Evolutionary conservation across 2,329 filamentous ascomycete species (phyloP), one percentile per base, ranked within the genome.

Genomic region (Ilyonectria sp.): DNA sequence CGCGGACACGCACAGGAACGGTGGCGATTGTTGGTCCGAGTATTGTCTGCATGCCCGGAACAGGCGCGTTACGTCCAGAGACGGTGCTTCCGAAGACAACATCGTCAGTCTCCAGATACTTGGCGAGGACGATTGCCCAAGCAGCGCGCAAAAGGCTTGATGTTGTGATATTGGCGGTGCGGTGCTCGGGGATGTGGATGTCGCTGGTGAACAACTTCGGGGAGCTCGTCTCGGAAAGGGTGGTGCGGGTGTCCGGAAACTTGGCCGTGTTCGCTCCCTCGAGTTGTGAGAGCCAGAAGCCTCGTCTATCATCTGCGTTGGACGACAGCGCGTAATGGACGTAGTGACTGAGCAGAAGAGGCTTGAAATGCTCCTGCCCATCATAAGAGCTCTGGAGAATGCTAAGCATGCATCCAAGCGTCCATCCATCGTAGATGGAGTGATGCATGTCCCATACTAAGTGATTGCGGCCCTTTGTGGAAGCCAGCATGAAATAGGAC

Each of bases 81-180:
- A 85, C 72, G 0, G 82, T 84, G 60, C 80, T 78, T 1, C 84
- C 84, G 58, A 85, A 85, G 6, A 82, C 74, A 10, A 85, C 76
- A 57, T 85, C 82, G 1, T 79, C 43, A 0, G 1, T 68, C 86
- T 11, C 2, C 82, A 74, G 43, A 15, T 69, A 90, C 90, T 7
- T 79, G 79, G 19, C 83, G 79, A 4, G 90, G 2, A 91, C 73
- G 62, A 86, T 84, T 9, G 84, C 82, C 72, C 86, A 83, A 0
- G 88, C 87, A 31, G 85, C 83, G 1, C 69, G 61, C 9, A 76
- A 15, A 29, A 74, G 11, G 0, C 52, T 75, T 1, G 74, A 49
- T 2, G 59, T 60, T 0, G 71, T 73, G 1, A 68, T 61, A 46
- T 85, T 69, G 86, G 31, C 35, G 19, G 50, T 19, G 17, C 47